Percentiles rank a stretch among this genome's conserved stretches.
These are phyloP conservation scores for Blastobotrys apis DNA, from an alignment of 1,139 yeast genomes.

Conservation along the genomic window DNA sequence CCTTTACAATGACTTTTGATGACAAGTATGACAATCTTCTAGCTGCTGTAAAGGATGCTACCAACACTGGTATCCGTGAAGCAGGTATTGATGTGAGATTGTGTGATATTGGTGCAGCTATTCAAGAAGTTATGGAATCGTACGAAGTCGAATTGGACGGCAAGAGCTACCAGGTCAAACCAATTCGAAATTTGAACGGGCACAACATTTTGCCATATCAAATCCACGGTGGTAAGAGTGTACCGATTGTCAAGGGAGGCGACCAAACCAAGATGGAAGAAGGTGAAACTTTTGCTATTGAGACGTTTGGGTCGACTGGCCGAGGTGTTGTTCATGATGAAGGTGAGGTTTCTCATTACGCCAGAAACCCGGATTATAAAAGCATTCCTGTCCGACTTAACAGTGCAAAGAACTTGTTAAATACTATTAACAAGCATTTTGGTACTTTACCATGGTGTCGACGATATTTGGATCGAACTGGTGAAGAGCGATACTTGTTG, in stretches of 20 bases:
- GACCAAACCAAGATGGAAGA: slow-evolving; percentile 98
- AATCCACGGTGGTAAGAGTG: slow-evolving; percentile 93
- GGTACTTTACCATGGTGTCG: slow-evolving; percentile 98
- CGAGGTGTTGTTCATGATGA: slow-evolving; percentile 79
- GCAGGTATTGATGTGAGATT: slow-evolving; percentile 95
- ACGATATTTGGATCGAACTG: slow-evolving; percentile 84
- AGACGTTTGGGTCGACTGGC: slow-evolving; percentile 96
- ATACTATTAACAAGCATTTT: slow-evolving; percentile 69
- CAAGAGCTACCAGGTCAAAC: slow-evolving; percentile 74
- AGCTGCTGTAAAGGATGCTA: slow-evolving; percentile 85
- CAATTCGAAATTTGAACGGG: slow-evolving; percentile 89
- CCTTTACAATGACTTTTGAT: slow-evolving; percentile 88
- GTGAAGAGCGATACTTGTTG: slow-evolving; percentile 84
- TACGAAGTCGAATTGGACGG: slow-evolving; percentile 91
- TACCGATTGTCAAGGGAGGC: slow-evolving; percentile 90
- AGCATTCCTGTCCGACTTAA: slow-evolving; percentile 53
- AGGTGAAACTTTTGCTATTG: slow-evolving; percentile 97
- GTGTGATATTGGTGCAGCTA: slow-evolving; percentile 92
- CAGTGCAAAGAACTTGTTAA: slow-evolving; percentile 62
- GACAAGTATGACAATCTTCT: slow-evolving; percentile 75
- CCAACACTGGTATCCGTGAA: slow-evolving; percentile 86
- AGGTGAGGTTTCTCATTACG: slow-evolving; percentile 95
- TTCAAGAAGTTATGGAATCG: slow-evolving; percentile 96
- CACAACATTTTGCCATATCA: slow-evolving; percentile 80
- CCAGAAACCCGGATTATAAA: slow-evolving; percentile 51